These are phyloP conservation scores for Suhomyces tanzawaensis DNA, from an alignment of 805 yeast genomes.

Conservation along the genomic window DNA sequence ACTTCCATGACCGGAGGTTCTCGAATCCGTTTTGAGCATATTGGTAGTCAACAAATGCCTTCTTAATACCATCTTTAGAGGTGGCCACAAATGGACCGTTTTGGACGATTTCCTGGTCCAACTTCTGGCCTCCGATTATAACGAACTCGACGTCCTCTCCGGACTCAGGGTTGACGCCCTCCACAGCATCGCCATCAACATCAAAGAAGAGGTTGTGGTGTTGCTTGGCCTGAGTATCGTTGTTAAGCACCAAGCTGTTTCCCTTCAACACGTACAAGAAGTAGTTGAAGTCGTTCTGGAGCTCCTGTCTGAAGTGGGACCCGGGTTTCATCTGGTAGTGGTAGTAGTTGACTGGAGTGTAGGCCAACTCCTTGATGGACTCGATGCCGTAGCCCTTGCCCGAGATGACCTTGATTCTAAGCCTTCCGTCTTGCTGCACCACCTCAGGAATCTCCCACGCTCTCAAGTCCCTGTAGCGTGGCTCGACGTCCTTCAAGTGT, in stretches of 20 bases:
- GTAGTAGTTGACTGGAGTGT: conserved; percentile 76
- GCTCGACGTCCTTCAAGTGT: conserved; percentile 57
- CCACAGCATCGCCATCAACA: conserved; percentile 56
- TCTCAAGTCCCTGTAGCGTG: conserved; percentile 76
- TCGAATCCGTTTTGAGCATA: conserved; percentile 67
- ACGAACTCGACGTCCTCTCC: conserved; percentile 56
- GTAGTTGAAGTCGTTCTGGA: conserved; percentile 61
- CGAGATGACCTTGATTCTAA: conserved; percentile 67
- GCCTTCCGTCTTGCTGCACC: conserved; percentile 58
- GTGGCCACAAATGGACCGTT: conserved; percentile 91
- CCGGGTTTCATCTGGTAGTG: conserved; percentile 65
- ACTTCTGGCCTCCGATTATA: conserved; percentile 70
- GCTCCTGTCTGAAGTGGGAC: conserved; percentile 57
- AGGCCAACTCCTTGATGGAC: conserved; percentile 71
- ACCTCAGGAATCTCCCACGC: conserved; percentile 69
- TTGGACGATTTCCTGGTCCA: conserved; percentile 76
- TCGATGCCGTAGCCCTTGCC: conserved; percentile 75
- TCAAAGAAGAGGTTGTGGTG: conserved; percentile 62
- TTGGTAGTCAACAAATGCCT: conserved; percentile 75
- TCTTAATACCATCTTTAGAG: conserved; percentile 58
- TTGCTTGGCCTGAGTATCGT: conserved; percentile 34
- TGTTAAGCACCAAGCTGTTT: conserved; percentile 38
- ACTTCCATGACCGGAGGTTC: conserved; percentile 58
- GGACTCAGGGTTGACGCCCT: conserved; percentile 41
- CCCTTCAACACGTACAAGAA: conserved; percentile 72